These are phyloP conservation scores for Henckelia pumila DNA, from an alignment of 257 asterid species.

Conservation along the genomic window DNA sequence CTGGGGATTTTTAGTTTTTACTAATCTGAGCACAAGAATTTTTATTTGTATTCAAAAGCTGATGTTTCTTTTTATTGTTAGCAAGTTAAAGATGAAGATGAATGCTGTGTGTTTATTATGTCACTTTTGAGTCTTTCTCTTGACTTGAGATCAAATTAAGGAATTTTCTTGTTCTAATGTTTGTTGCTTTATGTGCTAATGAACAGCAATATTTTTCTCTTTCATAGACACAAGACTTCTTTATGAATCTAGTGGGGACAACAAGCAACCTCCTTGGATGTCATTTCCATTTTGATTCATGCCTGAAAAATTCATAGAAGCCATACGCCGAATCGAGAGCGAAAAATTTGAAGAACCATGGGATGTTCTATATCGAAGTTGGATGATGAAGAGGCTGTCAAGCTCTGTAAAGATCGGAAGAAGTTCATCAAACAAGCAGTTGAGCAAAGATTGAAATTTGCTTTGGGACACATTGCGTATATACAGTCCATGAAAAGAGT, in stretches of 20 bases:
- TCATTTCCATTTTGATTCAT: conserved; percentile 45
- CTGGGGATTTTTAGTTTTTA: background rate
- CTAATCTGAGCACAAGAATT: conserved; percentile 10
- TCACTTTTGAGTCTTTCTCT: conserved; percentile 5
- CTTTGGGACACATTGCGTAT: conserved; percentile 79
- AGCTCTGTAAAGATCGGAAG: conserved; percentile 84
- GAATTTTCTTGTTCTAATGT: conserved; percentile 27
- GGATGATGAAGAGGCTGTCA: conserved; percentile 90
- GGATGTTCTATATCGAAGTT: conserved; percentile 96
- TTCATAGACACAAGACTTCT: conserved; percentile 26
- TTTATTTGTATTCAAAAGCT: background rate
- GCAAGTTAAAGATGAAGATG: background rate
- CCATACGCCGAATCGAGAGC: background rate
- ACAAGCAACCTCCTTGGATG: conserved; percentile 31
- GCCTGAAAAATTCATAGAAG: conserved; percentile 47
- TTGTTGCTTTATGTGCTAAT: background rate
- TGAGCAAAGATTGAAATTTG: conserved; percentile 69
- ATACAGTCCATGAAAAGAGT: conserved; percentile 80
- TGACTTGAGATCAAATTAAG: conserved; percentile 39
- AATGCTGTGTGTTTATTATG: conserved; percentile 8
- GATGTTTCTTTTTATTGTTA: conserved; percentile 15
- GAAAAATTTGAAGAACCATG: conserved; percentile 37
- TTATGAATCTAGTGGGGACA: conserved; percentile 54
- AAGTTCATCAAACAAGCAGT: conserved; percentile 89
- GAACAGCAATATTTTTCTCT: conserved; percentile 17